These are phyloP conservation scores for Pseudogymnoascus sp. DNA, from an alignment of 2,329 filamentous ascomycete genomes.

Conservation along the genomic window DNA sequence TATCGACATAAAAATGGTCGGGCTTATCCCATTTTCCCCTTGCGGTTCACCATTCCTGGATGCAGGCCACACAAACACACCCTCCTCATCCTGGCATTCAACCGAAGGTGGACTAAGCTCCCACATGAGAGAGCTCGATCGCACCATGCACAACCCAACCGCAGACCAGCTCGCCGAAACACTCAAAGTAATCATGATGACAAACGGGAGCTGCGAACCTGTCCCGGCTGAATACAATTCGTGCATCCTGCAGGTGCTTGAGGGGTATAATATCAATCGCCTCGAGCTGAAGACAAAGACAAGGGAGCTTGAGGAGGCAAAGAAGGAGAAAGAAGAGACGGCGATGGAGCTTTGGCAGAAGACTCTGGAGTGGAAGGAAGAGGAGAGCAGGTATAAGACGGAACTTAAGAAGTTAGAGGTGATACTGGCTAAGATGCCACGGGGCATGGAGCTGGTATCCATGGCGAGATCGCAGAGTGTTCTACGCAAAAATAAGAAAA, in stretches of 20 bases:
- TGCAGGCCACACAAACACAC: constrained; percentile 8
- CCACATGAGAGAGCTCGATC: constrained; percentile 20
- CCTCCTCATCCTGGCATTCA: background rate
- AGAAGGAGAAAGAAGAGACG: constrained; percentile 20
- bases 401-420: constrained; percentile 28
- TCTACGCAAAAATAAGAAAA: constrained; percentile 18
- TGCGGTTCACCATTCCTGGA: constrained; percentile 8
- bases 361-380: constrained; percentile 22
- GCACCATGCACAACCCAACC: constrained; percentile 25
- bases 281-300: constrained; percentile 18
- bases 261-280: constrained; percentile 24
- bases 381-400: constrained; percentile 24
- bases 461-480: constrained; percentile 25
- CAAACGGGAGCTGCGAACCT: constrained; percentile 17
- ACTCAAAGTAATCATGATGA: constrained; percentile 29
- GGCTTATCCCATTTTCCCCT: background rate
- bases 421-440: constrained; percentile 24
- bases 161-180: constrained; percentile 26
- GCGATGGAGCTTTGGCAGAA: constrained; percentile 13
- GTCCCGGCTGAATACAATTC: constrained; percentile 27
- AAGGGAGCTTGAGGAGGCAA: constrained; percentile 21
- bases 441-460: constrained; percentile 25
- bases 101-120: constrained; percentile 14
- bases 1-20: background rate
- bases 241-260: constrained; percentile 27